These are phyloP conservation scores for Boletus speciosus DNA, from an alignment of 768 basidiomycete genomes.

Conservation along the genomic window DNA sequence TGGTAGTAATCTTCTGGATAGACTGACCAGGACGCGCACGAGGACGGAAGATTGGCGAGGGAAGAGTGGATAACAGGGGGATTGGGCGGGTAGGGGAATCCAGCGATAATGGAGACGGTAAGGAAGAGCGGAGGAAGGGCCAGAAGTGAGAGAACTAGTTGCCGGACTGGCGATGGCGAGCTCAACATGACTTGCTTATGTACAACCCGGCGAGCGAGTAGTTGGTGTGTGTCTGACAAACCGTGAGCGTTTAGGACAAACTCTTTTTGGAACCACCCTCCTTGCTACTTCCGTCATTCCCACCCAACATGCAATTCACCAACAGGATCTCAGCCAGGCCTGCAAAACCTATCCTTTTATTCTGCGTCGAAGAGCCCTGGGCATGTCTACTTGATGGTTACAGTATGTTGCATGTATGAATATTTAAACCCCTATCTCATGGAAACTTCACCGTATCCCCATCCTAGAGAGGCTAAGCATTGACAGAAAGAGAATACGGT, in stretches of 20 bases:
- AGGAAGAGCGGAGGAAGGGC: constrained; percentile 60
- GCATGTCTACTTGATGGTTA: background rate
- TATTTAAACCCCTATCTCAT: background rate
- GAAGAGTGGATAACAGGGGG: constrained; percentile 52
- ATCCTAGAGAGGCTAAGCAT: background rate
- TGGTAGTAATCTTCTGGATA: constrained; percentile 70
- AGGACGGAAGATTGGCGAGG: constrained; percentile 54
- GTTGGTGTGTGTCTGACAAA: no score
- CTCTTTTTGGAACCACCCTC: background rate
- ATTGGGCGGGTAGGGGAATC: constrained; percentile 60
- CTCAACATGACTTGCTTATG: constrained; percentile 6
- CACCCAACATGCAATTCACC: background rate
- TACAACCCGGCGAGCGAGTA: background rate
- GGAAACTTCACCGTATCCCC: background rate
- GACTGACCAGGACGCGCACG: constrained; percentile 59
- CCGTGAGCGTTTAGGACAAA: no score
- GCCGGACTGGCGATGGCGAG: constrained; percentile 12
- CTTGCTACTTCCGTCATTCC: no score
- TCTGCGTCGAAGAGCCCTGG: background rate
- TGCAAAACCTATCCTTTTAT: no score
- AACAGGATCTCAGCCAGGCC: background rate
- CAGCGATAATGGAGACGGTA: constrained; percentile 56
- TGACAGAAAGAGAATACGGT: no score
- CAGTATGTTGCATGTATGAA: background rate
- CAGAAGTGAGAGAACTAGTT: constrained; percentile 42